Evolutionary conservation across 805 yeast genomes (phyloP).

Genomic region (Sugiyamaella chiloensis): DNA sequence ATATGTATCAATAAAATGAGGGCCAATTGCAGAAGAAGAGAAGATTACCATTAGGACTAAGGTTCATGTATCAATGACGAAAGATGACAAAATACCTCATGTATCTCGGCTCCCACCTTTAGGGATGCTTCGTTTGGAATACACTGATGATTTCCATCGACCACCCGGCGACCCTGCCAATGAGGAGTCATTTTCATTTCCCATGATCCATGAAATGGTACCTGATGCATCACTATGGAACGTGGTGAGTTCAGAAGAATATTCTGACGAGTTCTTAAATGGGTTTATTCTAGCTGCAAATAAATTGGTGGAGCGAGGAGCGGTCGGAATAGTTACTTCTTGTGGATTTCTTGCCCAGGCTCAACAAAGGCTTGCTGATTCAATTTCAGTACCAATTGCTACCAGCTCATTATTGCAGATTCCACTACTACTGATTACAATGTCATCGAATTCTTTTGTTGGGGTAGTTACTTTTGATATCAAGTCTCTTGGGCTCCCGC

Average conservation of each 20-base stretch:
- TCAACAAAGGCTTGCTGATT: background rate
- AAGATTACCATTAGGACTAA: no score
- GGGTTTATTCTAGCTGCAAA: background rate
- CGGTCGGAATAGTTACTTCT: background rate
- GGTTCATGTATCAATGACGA: no score
- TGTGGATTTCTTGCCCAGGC: background rate
- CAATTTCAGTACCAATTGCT: background rate
- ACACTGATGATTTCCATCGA: background rate
- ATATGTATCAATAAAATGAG: no score
- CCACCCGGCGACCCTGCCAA: background rate
- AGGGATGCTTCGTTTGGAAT: background rate
- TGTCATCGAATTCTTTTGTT: background rate
- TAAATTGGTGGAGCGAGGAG: background rate
- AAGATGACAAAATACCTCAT: no score
- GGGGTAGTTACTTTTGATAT: background rate
- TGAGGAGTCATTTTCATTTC: background rate
- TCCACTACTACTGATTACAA: background rate
- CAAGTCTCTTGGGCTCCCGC: background rate
- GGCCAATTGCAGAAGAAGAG: no score
- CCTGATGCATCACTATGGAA: background rate
- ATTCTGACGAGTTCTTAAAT: background rate
- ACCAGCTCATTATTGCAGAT: background rate
- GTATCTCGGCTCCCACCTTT: background rate
- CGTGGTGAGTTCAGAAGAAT: background rate
- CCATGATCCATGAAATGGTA: background rate